Percentiles rank a stretch among this genome's conserved stretches.
Evolutionary conservation across 768 basidiomycete genomes (phyloP).

Genomic region (Amanita pallidorosea): DNA sequence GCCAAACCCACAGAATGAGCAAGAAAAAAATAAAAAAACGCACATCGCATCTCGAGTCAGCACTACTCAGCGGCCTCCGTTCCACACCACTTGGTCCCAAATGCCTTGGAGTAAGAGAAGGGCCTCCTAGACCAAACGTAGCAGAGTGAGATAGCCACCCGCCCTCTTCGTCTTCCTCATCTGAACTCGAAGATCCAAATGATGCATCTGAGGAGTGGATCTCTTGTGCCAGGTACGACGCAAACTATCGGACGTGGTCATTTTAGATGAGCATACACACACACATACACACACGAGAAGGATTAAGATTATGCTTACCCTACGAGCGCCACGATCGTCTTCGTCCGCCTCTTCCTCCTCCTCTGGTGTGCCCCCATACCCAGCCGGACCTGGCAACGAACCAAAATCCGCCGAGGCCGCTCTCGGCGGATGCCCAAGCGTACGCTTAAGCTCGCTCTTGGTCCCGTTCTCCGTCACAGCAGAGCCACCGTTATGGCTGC

Average conservation of each 20-base stretch:
- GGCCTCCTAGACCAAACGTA: slow-evolving; percentile 39
- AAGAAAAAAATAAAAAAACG: background rate
- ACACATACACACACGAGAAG: background rate
- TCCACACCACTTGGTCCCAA: slow-evolving; percentile 18
- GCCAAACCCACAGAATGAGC: background rate
- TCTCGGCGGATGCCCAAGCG: slow-evolving; percentile 29
- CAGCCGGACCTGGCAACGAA: slow-evolving; percentile 26
- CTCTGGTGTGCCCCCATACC: slow-evolving; percentile 17
- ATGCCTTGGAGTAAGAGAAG: slow-evolving; percentile 34
- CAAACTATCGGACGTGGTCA: slow-evolving; percentile 40
- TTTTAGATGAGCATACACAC: slow-evolving; percentile 1
- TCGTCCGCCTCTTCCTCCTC: slow-evolving; percentile 34
- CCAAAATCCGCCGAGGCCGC: slow-evolving; percentile 62
- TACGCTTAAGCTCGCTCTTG: slow-evolving; percentile 51
- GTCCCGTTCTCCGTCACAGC: slow-evolving; percentile 11
- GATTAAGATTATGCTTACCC: slow-evolving; percentile 21
- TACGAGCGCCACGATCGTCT: slow-evolving; percentile 29
- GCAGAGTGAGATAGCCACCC: slow-evolving; percentile 75
- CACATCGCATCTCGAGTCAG: background rate
- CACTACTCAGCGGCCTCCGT: slow-evolving; percentile 31
- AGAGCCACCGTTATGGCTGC: slow-evolving; percentile 7
- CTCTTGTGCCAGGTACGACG: slow-evolving; percentile 67
- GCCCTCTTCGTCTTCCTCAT: slow-evolving; percentile 71
- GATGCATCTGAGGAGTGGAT: slow-evolving; percentile 48
- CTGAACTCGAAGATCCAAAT: slow-evolving; percentile 38